Evolutionary conservation across 306 rosid species (phyloP).

Genomic region (Malus sylvestris): DNA sequence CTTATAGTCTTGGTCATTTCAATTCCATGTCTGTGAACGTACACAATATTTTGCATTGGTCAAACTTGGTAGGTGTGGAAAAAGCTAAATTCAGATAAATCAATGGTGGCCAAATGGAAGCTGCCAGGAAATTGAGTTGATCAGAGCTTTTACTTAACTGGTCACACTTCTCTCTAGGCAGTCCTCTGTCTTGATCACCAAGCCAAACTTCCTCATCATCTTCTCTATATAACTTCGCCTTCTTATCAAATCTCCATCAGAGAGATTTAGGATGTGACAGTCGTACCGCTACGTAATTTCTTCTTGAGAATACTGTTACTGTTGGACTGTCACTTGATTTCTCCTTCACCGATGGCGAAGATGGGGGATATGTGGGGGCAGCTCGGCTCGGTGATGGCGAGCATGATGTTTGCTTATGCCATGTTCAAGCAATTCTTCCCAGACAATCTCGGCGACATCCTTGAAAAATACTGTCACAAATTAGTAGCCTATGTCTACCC

Average conservation of each 20-base stretch:
- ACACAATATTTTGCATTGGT: too few species aligned
- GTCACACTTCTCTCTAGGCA: background rate
- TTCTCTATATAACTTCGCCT: background rate
- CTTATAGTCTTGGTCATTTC: too few species aligned
- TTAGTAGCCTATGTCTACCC: constrained; percentile 16
- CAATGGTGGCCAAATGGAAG: background rate
- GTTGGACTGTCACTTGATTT: too few species aligned
- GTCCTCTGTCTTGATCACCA: background rate
- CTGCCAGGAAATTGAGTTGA: background rate
- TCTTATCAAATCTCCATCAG: too few species aligned
- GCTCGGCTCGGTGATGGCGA: constrained; percentile 34
- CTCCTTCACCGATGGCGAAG: background rate
- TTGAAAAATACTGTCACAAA: constrained; percentile 17
- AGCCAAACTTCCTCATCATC: background rate
- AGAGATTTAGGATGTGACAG: too few species aligned
- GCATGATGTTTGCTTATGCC: constrained; percentile 21
- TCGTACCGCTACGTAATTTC: too few species aligned
- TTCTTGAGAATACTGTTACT: too few species aligned
- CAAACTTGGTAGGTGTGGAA: too few species aligned
- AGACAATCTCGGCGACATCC: background rate
- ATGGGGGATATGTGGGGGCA: constrained; percentile 29
- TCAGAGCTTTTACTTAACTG: too few species aligned
- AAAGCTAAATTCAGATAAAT: too few species aligned
- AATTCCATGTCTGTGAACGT: too few species aligned
- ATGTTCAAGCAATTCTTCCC: constrained; percentile 29